Evolutionary conservation across 2,329 filamentous ascomycete species (phyloP), one percentile per base, ranked within the genome.

Genomic region (Exutisphaerella laricina): DNA sequence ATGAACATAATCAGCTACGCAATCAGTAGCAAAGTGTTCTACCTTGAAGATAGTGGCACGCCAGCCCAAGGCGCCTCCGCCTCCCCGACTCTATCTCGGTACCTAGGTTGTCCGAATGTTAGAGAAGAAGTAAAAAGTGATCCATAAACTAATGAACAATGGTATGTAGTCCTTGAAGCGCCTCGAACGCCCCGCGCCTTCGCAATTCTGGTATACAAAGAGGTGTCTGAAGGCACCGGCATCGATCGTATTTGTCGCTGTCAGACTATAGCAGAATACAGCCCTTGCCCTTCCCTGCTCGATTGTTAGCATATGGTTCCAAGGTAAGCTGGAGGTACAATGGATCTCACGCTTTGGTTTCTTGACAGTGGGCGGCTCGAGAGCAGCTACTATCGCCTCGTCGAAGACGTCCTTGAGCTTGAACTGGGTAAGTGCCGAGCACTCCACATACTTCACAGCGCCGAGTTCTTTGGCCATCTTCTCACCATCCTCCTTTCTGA

Each of bases 321-420:
- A n/a, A n/a, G n/a, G n/a, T n/a, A n/a, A n/a, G n/a, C n/a, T n/a
- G n/a, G n/a, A n/a, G n/a, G n/a, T n/a, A 31, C 2, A 33, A 20
- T 23, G 13, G 13, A 18, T 37, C 49, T 50, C 44, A 60, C 55
- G 60, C 59, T 64, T 60, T 37, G 56, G 56, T 74, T 87, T 88
- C 77, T 90, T 92, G 41, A 82, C 81, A 47, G 80, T 76, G 16
- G 86, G 85, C 31, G 90, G 90, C 69, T 97, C 90, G 53, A 97
- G 75, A 30, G 90, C 90, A 51, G 90, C 90, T 53, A 97, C 90
- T 59, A 97, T 97, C 20, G 90, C 90, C 89, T 97, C 92, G 62
- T 98, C 92, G 69, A 98, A 98, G 13, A 98, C 92, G 64, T 97
- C 92, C 77, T 98, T 98, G 55, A 98, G 73, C 72, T 96, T 96